These are phyloP conservation scores for Curvularia verruculosa DNA, from an alignment of 2,329 filamentous ascomycete genomes.

Conservation along the genomic window DNA sequence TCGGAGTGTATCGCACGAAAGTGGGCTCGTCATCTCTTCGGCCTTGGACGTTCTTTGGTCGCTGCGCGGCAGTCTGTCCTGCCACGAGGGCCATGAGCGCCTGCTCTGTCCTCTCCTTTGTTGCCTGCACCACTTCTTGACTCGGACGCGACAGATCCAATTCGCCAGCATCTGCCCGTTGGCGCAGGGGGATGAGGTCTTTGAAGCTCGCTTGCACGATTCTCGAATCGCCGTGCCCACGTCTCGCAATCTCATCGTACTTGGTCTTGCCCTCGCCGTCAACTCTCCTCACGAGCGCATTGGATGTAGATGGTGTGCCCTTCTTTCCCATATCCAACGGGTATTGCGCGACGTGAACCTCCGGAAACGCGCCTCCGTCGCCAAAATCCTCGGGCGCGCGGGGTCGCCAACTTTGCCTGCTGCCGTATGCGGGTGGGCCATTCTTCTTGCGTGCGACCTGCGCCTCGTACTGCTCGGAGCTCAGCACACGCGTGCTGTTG, in stretches of 20 bases:
- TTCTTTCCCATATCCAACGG: conserved; percentile 94
- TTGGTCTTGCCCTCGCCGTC: conserved; percentile 92
- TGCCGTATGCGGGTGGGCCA: conserved; percentile 86
- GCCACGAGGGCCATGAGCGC: conserved; percentile 82
- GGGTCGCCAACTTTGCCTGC: conserved; percentile 88
- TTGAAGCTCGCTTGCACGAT: conserved; percentile 97
- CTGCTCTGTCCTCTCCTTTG: conserved; percentile 85
- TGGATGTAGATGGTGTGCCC: conserved; percentile 63
- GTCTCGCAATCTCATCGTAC: conserved; percentile 91
- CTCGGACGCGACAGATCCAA: conserved; percentile 84
- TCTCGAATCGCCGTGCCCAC: conserved; percentile 81
- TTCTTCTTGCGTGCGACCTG: conserved; percentile 74
- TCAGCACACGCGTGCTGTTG: conserved; percentile 81
- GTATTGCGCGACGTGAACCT: conserved; percentile 92
- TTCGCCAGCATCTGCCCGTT: conserved; percentile 91
- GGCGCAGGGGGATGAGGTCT: conserved; percentile 90
- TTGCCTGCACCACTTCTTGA: conserved; percentile 80
- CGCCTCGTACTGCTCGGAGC: conserved; percentile 79
- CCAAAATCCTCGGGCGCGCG: conserved; percentile 89
- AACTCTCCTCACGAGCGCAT: conserved; percentile 90
- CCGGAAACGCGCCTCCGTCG: conserved; percentile 94
- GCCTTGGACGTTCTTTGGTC: conserved; percentile 91
- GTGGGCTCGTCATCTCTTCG: conserved; percentile 83
- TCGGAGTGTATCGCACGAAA: conserved; percentile 93
- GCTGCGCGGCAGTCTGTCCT: conserved; percentile 88